Conservation (phyloP, 352 stramenopile species). For the Phytophthora brassicae region DNA sequence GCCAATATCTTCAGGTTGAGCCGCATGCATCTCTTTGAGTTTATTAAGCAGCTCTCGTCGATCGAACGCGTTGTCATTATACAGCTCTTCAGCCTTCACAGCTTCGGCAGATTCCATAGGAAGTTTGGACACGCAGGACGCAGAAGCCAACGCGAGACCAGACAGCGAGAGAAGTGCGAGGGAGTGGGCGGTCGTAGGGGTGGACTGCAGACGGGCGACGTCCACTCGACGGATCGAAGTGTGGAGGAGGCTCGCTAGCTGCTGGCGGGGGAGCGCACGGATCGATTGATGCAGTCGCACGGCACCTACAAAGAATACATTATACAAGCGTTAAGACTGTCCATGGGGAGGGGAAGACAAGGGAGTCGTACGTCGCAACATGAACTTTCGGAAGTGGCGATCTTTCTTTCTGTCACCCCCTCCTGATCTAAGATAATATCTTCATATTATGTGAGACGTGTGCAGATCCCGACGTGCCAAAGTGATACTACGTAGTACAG, state of each 20-base stretch:
- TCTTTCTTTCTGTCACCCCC: background rate
- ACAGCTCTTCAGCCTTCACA: constrained; percentile 77
- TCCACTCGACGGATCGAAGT: background rate
- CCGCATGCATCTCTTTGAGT: constrained; percentile 59
- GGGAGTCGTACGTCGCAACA: constrained; percentile 33
- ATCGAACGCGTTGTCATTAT: constrained; percentile 75
- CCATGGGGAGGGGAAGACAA: background rate
- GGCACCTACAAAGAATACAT: constrained; percentile 18
- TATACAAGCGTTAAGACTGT: background rate
- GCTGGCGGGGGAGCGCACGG: constrained; percentile 20
- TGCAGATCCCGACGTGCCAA: constrained; percentile 22
- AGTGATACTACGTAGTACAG: no score
- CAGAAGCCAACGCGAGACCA: constrained; percentile 15
- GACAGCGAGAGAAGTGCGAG: constrained; percentile 30
- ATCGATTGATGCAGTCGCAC: constrained; percentile 23
- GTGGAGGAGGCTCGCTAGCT: constrained; percentile 7
- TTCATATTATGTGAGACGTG: background rate
- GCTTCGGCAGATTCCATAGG: constrained; percentile 64
- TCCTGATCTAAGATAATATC: no score
- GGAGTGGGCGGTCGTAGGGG: constrained; percentile 3
- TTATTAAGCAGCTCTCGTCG: constrained; percentile 65
- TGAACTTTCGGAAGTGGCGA: constrained; percentile 17
- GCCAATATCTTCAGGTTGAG: constrained; percentile 55
- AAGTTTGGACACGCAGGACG: constrained; percentile 25
- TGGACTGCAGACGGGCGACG: constrained; percentile 12